Evolutionary conservation across 345 rosid genomes (phyloP).

Genomic region (Kandelia obovata): DNA sequence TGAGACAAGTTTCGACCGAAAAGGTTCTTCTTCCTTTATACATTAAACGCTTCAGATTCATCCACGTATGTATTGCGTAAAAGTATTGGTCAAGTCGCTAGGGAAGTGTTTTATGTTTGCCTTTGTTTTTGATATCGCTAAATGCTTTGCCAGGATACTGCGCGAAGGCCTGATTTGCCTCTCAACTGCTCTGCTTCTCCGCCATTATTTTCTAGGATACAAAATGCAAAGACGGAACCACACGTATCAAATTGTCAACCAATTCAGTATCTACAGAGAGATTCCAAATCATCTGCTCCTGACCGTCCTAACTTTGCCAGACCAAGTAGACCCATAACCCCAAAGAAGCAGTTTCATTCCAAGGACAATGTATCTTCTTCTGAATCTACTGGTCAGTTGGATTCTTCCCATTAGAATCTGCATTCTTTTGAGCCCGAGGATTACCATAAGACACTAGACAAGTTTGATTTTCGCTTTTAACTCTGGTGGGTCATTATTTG

Average conservation of each 20-base stretch:
- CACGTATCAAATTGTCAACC: constrained; percentile 9
- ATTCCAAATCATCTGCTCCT: constrained; percentile 23
- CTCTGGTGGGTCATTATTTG: too few species aligned
- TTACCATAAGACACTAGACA: not conserved
- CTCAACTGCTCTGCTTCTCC: constrained; percentile 12
- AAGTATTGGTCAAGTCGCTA: too few species aligned
- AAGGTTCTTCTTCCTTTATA: constrained; percentile 32
- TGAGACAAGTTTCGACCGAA: constrained; percentile 57
- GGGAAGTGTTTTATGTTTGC: too few species aligned
- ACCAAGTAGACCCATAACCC: constrained; percentile 25
- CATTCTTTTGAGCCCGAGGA: not conserved
- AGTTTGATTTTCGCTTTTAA: not conserved
- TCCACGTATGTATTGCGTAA: too few species aligned
- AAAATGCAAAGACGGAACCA: constrained; percentile 20
- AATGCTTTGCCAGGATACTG: too few species aligned
- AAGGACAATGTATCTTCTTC: constrained; percentile 14
- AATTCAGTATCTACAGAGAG: constrained; percentile 14
- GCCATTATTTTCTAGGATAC: constrained; percentile 39
- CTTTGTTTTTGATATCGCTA: too few species aligned
- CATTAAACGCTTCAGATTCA: too few species aligned
- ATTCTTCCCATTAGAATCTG: not conserved
- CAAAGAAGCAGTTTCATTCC: constrained; percentile 15
- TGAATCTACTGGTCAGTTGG: constrained; percentile 25
- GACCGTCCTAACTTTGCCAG: constrained; percentile 48
- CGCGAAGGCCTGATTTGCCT: constrained; percentile 9